These are phyloP conservation scores for Starmerella powellii DNA, from an alignment of 805 yeast species.

Conservation along the genomic window DNA sequence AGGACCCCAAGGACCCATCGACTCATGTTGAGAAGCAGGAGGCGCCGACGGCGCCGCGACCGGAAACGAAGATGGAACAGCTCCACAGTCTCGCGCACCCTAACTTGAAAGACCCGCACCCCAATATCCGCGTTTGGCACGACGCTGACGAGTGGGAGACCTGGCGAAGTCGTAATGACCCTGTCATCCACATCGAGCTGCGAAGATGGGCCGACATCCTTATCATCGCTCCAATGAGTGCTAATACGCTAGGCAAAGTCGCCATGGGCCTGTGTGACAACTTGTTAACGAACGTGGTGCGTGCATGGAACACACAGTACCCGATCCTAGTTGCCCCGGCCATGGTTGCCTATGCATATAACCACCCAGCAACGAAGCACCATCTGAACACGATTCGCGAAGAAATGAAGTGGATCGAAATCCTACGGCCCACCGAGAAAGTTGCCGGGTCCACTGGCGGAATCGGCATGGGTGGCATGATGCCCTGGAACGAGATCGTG, in stretches of 20 bases:
- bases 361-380: slow-evolving; percentile 73
- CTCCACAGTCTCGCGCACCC: not conserved
- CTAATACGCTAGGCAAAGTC: slow-evolving; percentile 82
- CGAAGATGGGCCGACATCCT: slow-evolving; percentile 48
- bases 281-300: slow-evolving; percentile 71
- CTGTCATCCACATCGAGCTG: slow-evolving; percentile 86
- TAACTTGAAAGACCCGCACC: slow-evolving; percentile 4
- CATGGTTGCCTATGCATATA: slow-evolving; percentile 87
- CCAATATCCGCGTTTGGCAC: slow-evolving; percentile 61
- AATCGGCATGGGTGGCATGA: slow-evolving; percentile 99
- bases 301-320: slow-evolving; percentile 91
- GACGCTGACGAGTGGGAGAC: slow-evolving; percentile 89
- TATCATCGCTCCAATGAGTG: slow-evolving; percentile 86
- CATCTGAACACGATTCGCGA: slow-evolving; percentile 67
- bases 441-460: slow-evolving; percentile 89
- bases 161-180: slow-evolving; percentile 77
- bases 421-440: slow-evolving; percentile 89
- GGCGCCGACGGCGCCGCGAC: not conserved
- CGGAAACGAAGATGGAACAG: not conserved
- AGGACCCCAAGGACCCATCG: not conserved
- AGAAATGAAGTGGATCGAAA: slow-evolving; percentile 91
- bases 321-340: slow-evolving; percentile 91
- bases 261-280: slow-evolving; percentile 89
- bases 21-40: not conserved
- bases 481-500: slow-evolving; percentile 91